These are phyloP conservation scores for Lachnellula occidentalis DNA, from an alignment of 2,329 filamentous ascomycete genomes.

Conservation along the genomic window DNA sequence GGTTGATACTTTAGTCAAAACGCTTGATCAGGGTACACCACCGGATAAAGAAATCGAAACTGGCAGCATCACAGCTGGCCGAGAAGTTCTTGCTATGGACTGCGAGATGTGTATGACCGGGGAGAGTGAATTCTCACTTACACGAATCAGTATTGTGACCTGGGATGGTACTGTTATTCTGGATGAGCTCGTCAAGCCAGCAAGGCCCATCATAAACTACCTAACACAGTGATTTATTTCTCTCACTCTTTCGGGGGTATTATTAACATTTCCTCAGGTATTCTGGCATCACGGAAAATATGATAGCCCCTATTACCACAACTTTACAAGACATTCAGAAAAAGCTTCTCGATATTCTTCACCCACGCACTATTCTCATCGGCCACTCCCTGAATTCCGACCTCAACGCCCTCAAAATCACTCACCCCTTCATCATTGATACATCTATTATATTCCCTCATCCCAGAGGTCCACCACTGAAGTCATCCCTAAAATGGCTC, in stretches of 20 bases:
- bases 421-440: slow-evolving; percentile 91
- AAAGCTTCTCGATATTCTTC: slow-evolving; percentile 66
- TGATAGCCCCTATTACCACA: slow-evolving; percentile 78
- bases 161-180: slow-evolving; percentile 81
- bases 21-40: slow-evolving; percentile 60
- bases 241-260: slow-evolving; percentile 9
- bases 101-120: slow-evolving; percentile 97
- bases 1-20: slow-evolving; percentile 70
- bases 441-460: slow-evolving; percentile 88
- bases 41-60: slow-evolving; percentile 67
- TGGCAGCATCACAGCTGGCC: slow-evolving; percentile 78
- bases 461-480: slow-evolving; percentile 80
- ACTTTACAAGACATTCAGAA: slow-evolving; percentile 77
- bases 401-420: slow-evolving; percentile 75
- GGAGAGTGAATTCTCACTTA: slow-evolving; percentile 73
- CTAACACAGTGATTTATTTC: slow-evolving; percentile 56
- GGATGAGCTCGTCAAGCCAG: slow-evolving; percentile 88
- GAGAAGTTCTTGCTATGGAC: slow-evolving; percentile 75
- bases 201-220: slow-evolving; percentile 85
- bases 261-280: slow-evolving; percentile 40
- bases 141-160: slow-evolving; percentile 77
- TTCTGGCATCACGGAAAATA: slow-evolving; percentile 86
- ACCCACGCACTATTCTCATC: slow-evolving; percentile 66
- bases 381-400: slow-evolving; percentile 81
- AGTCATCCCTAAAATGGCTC: slow-evolving; percentile 86